phyloP scores from a whole-genome alignment of 306 rosid genomes.

The Pyrus bretschneideri region DNA sequence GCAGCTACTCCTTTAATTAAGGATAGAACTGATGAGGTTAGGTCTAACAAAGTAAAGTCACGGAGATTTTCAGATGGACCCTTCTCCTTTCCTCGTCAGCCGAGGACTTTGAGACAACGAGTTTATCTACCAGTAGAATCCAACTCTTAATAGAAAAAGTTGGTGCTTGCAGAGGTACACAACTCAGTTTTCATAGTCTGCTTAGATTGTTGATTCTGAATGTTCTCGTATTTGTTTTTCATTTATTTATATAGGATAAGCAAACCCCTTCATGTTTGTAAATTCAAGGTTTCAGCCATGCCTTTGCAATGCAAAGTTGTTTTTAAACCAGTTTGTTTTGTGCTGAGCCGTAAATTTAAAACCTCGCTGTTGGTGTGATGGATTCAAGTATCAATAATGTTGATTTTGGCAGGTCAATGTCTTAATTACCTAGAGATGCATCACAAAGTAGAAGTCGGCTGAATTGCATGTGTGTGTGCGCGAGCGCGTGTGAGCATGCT shows the following conservation, averaged over 20 bases:
- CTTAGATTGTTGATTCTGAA: not conserved
- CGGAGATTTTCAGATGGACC: conserved; percentile 12
- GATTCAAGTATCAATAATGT: not conserved
- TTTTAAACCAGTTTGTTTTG: not conserved
- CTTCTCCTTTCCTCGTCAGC: conserved; percentile 22
- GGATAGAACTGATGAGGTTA: not conserved
- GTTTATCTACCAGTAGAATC: conserved; percentile 12
- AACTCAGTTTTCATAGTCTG: not conserved
- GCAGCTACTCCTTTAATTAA: not conserved
- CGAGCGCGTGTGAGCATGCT: not conserved
- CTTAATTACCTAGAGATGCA: not conserved
- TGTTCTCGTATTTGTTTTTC: not conserved
- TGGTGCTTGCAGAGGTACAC: not conserved
- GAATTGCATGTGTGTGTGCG: not conserved
- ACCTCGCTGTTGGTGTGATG: not conserved
- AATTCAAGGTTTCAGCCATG: not conserved
- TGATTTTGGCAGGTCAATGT: not conserved
- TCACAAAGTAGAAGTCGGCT: not conserved
- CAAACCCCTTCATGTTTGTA: not conserved
- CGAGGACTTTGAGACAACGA: conserved; percentile 13
- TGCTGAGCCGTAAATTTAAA: not conserved
- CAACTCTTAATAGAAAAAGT: conserved; percentile 6
- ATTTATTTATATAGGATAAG: not conserved
- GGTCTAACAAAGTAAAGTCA: not conserved
- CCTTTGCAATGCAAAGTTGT: not conserved